A percentile compares a stretch with the other conserved stretches of the same genome.
Conservation (phyloP, 1,284 basidiomycete genomes). For the Gastroboletus turbinatus region DNA sequence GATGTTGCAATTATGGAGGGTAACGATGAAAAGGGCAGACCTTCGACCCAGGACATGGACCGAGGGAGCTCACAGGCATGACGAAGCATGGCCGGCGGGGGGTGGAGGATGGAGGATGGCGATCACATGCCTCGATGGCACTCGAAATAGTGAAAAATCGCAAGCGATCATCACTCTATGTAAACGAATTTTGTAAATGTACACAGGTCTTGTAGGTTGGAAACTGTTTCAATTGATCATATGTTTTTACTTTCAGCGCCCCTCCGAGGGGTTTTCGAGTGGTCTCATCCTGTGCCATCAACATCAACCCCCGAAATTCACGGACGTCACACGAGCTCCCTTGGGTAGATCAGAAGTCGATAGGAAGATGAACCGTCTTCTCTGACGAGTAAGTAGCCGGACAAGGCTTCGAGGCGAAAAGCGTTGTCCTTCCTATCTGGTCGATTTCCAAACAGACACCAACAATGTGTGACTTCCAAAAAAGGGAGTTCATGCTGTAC, state of each 20-base stretch:
- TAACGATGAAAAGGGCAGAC: slow-evolving; percentile 1
- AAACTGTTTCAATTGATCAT: background rate
- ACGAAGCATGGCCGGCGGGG: background rate
- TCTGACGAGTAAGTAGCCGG: background rate
- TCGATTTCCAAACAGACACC: background rate
- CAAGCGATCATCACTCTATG: background rate
- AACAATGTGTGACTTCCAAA: background rate
- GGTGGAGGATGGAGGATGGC: background rate
- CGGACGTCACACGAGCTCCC: background rate
- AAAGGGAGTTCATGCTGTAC: background rate
- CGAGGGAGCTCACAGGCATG: slow-evolving; percentile 2
- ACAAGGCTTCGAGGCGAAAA: background rate
- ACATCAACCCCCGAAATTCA: background rate
- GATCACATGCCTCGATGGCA: background rate
- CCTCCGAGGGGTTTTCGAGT: background rate
- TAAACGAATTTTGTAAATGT: background rate
- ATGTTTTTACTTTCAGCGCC: background rate
- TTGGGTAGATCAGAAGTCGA: background rate
- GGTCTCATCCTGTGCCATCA: background rate
- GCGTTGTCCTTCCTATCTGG: background rate
- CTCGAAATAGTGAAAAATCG: background rate
- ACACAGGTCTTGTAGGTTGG: background rate
- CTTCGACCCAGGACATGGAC: slow-evolving; percentile 11
- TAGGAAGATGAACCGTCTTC: background rate
- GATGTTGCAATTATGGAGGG: slow-evolving; percentile 38